Conservation (phyloP, 2,329 filamentous ascomycete species). For the Myotisia sp. region DNA sequence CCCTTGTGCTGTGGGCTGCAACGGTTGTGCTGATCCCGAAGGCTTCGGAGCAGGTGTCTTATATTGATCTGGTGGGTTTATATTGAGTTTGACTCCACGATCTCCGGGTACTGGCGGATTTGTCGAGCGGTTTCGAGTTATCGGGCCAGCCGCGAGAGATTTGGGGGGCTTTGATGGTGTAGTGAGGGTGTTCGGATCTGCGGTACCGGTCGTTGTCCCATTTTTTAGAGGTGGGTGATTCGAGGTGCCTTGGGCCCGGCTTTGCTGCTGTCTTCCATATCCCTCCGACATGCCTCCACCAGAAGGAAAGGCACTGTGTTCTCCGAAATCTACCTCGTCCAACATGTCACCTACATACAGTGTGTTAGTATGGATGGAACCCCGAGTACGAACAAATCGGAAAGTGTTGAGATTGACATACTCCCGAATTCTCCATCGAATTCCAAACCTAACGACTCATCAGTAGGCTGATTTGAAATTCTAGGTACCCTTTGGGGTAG, state of each 20-base stretch:
- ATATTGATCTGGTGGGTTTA: constrained; percentile 7
- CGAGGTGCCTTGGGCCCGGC: constrained; percentile 17
- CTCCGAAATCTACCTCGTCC: constrained; percentile 62
- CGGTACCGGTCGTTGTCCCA: neutral
- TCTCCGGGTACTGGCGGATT: constrained; percentile 7
- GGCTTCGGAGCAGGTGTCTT: constrained; percentile 6
- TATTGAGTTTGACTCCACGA: constrained; percentile 5
- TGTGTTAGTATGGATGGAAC: too few species aligned
- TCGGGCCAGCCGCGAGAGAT: constrained; percentile 16
- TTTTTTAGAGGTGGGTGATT: constrained; percentile 5
- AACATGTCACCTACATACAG: constrained; percentile 42
- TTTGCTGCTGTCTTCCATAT: too few species aligned
- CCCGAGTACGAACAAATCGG: neutral
- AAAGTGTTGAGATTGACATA: constrained; percentile 16
- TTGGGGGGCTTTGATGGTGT: constrained; percentile 29
- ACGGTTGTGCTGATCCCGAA: constrained; percentile 2
- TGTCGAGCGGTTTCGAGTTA: constrained; percentile 8
- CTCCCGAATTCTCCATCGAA: constrained; percentile 31
- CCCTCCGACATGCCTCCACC: constrained; percentile 55
- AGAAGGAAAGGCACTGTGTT: constrained; percentile 54
- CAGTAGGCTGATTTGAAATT: constrained; percentile 18
- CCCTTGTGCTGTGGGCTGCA: neutral
- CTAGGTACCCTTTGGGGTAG: constrained; percentile 22
- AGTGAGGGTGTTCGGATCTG: constrained; percentile 15
- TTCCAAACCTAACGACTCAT: constrained; percentile 22